Conservation (phyloP, 129 eudicot species). For the Flaveria robusta region DNA sequence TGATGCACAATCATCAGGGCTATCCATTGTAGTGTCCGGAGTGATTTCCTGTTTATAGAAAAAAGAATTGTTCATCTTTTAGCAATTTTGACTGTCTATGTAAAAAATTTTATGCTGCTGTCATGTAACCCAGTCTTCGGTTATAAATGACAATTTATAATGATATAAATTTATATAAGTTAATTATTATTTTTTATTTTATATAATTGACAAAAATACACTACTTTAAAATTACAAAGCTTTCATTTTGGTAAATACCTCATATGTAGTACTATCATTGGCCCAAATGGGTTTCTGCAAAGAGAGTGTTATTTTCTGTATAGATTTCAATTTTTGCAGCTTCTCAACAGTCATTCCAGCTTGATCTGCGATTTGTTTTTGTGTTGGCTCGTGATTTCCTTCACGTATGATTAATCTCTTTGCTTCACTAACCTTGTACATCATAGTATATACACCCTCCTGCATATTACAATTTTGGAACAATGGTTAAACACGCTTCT, state of each 20-base stretch:
- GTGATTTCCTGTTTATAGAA: conserved; percentile 61
- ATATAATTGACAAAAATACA: too few relatives aligned
- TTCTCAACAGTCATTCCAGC: conserved; percentile 79
- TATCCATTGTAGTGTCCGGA: conserved; percentile 64
- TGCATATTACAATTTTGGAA: conserved; percentile 27
- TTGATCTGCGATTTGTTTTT: conserved; percentile 63
- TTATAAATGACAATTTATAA: too few relatives aligned
- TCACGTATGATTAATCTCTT: conserved; percentile 68
- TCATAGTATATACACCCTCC: conserved; percentile 79
- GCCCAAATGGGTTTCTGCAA: conserved; percentile 69
- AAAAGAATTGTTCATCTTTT: neutral
- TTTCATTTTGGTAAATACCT: conserved; percentile 40
- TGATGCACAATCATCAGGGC: conserved; percentile 51
- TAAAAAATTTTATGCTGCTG: neutral
- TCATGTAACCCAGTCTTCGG: neutral
- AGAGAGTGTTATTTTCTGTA: conserved; percentile 67
- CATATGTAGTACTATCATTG: conserved; percentile 73
- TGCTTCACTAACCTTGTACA: conserved; percentile 71
- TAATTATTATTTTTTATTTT: too few relatives aligned
- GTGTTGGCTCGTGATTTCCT: conserved; percentile 64
- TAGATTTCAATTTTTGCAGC: conserved; percentile 52
- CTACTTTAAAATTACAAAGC: neutral
- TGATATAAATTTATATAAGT: too few relatives aligned
- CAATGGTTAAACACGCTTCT: neutral
- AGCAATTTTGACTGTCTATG: too few relatives aligned